Evolutionary conservation across 768 basidiomycete genomes (phyloP).

Genomic region (Tylopilus vinaceipallidus): DNA sequence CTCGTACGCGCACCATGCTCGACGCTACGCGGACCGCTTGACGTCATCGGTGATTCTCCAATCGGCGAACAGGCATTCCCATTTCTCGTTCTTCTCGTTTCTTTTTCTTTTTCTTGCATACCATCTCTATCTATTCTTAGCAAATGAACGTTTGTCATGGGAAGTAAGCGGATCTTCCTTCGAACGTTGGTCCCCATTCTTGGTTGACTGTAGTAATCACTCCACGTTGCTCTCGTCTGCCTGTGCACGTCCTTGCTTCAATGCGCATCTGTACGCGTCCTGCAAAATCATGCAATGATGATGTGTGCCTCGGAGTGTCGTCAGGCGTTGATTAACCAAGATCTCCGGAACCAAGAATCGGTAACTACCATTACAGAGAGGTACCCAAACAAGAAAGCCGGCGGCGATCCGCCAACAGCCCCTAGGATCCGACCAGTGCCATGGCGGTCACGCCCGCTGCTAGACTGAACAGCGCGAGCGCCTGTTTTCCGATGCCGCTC

Average conservation of each 20-base stretch:
- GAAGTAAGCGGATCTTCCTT: constrained; percentile 8
- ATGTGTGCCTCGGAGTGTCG: too few relatives aligned
- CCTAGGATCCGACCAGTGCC: constrained; percentile 49
- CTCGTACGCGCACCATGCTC: background rate
- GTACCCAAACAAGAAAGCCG: background rate
- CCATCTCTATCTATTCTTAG: background rate
- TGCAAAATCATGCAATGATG: constrained; percentile 1
- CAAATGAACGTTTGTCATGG: background rate
- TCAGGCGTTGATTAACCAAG: background rate
- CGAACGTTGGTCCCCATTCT: background rate
- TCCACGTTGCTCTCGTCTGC: background rate
- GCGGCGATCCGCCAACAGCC: background rate
- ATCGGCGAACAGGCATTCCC: background rate
- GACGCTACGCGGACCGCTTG: constrained; percentile 3
- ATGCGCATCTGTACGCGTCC: background rate
- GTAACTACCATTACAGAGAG: background rate
- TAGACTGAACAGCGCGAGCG: constrained; percentile 58
- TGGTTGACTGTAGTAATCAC: too few relatives aligned
- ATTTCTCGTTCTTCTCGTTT: too few relatives aligned
- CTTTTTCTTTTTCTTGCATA: background rate
- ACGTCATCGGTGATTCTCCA: background rate
- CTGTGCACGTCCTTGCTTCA: background rate
- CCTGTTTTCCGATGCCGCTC: constrained; percentile 38
- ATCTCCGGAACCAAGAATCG: background rate
- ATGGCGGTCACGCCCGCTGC: constrained; percentile 61